Conservation (phyloP, 805 yeast species). For the Nakazawaea molendinolei region DNA sequence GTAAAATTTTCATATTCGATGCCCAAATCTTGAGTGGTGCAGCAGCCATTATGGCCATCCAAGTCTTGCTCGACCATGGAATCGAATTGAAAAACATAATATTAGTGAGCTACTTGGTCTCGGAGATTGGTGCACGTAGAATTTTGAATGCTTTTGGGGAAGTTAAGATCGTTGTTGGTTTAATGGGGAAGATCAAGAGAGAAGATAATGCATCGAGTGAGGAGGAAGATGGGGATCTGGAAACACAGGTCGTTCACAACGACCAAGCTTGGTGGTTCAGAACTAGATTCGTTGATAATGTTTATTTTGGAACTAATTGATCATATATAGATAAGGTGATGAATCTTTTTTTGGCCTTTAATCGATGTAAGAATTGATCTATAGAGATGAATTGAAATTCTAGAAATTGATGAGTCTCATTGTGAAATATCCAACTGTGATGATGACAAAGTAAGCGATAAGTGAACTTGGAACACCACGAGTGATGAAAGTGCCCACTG, state of each 20-base stretch:
- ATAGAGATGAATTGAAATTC: background rate
- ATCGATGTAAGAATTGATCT: background rate
- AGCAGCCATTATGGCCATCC: constrained; percentile 90
- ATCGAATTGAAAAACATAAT: constrained; percentile 55
- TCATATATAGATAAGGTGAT: background rate
- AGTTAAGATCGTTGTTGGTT: constrained; percentile 65
- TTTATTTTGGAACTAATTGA: constrained; percentile 64
- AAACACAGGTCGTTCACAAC: constrained; percentile 27
- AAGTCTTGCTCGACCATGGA: constrained; percentile 78
- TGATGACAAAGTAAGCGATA: constrained; percentile 63
- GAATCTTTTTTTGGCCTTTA: background rate
- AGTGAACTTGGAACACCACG: constrained; percentile 88
- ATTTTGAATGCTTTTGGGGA: constrained; percentile 67
- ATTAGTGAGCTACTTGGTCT: constrained; percentile 65
- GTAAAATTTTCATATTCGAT: constrained; percentile 65
- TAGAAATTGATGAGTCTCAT: constrained; percentile 55
- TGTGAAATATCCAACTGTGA: constrained; percentile 72
- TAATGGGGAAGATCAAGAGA: constrained; percentile 37
- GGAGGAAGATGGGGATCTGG: constrained; percentile 2
- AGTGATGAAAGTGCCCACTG: constrained; percentile 79
- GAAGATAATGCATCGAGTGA: constrained; percentile 14
- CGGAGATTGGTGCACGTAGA: constrained; percentile 72
- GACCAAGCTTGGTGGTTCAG: constrained; percentile 56
- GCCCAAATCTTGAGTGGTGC: constrained; percentile 91
- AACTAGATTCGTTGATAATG: constrained; percentile 64